A percentile compares a stretch with the other conserved stretches of the same genome.
Conservation (phyloP, 768 basidiomycete genomes). For the Tricholoma sp. region DNA sequence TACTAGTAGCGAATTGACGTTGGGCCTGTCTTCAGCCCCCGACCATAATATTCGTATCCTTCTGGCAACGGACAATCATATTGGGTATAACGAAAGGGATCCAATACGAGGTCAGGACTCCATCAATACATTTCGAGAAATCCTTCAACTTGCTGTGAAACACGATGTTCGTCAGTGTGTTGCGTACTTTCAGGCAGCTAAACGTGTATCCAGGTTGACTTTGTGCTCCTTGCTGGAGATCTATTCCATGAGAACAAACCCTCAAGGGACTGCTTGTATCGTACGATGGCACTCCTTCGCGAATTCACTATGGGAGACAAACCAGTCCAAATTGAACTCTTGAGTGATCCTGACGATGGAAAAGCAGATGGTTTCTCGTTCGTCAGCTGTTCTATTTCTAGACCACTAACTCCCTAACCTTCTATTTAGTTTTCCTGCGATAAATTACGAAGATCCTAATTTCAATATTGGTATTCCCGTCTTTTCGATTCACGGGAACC, state of each 20-base stretch:
- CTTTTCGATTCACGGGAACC: conserved; percentile 98
- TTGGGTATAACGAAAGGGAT: conserved; percentile 93
- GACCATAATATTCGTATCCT: conserved; percentile 77
- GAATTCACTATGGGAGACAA: conserved; percentile 88
- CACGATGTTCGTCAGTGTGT: conserved; percentile 55
- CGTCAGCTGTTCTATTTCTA: conserved; percentile 21
- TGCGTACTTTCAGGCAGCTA: not conserved
- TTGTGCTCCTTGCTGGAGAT: conserved; percentile 92
- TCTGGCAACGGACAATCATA: conserved; percentile 94
- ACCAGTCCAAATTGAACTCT: conserved; percentile 84
- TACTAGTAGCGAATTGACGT: conserved; percentile 7
- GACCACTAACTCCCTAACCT: not conserved
- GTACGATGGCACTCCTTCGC: conserved; percentile 82
- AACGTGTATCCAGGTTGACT: conserved; percentile 68
- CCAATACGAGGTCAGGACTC: conserved; percentile 93
- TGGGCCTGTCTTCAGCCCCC: conserved; percentile 31
- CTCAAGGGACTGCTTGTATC: conserved; percentile 83
- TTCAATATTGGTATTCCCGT: conserved; percentile 95
- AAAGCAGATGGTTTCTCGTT: conserved; percentile 82
- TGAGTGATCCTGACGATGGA: conserved; percentile 92
- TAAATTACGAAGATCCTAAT: conserved; percentile 97
- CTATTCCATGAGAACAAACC: conserved; percentile 98
- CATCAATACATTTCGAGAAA: conserved; percentile 92
- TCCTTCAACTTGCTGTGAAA: conserved; percentile 86
- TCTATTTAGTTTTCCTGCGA: conserved; percentile 75